phyloP scores from a whole-genome alignment of 2,329 filamentous ascomycete species.

The Neofusicoccum sp. region DNA sequence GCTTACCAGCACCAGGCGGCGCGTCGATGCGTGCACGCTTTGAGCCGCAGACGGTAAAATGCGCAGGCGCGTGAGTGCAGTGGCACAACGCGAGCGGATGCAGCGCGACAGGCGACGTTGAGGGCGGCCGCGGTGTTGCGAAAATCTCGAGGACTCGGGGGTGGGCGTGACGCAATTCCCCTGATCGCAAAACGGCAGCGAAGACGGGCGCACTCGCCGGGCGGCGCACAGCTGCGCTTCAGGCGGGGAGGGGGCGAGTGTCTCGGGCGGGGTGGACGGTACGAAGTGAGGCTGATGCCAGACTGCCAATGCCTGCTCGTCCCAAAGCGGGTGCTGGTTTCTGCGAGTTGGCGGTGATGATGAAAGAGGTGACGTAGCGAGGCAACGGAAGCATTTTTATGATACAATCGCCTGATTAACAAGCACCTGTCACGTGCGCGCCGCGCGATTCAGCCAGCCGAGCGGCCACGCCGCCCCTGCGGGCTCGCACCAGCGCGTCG shows the following conservation, averaged over 20 bases:
- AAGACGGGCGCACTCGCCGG: slow-evolving; percentile 16
- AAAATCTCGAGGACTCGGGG: slow-evolving; percentile 17
- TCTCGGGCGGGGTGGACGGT: slow-evolving; percentile 15
- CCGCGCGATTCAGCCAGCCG: slow-evolving; percentile 3
- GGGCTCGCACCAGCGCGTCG: neutral
- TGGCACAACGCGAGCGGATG: slow-evolving; percentile 3
- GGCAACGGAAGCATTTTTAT: slow-evolving; percentile 19
- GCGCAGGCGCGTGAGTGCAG: neutral
- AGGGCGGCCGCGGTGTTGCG: slow-evolving; percentile 12
- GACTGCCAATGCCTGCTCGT: slow-evolving; percentile 18
- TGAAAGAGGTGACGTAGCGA: slow-evolving; percentile 19
- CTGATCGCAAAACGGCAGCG: slow-evolving; percentile 16
- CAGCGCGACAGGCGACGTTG: neutral
- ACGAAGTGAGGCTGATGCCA: slow-evolving; percentile 18
- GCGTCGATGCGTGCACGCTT: slow-evolving; percentile 6
- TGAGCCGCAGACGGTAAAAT: neutral
- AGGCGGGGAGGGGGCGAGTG: slow-evolving; percentile 1
- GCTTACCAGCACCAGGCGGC: slow-evolving; percentile 15
- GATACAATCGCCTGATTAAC: slow-evolving; percentile 13
- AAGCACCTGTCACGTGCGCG: slow-evolving; percentile 9
- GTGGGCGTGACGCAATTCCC: slow-evolving; percentile 19
- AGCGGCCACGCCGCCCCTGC: slow-evolving; percentile 11
- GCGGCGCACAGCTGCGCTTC: slow-evolving; percentile 13
- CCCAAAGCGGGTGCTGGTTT: slow-evolving; percentile 17
- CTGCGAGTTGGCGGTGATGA: slow-evolving; percentile 19